These are phyloP conservation scores for Basipetospora sp. DNA, from an alignment of 2,329 filamentous ascomycete genomes.

Conservation along the genomic window DNA sequence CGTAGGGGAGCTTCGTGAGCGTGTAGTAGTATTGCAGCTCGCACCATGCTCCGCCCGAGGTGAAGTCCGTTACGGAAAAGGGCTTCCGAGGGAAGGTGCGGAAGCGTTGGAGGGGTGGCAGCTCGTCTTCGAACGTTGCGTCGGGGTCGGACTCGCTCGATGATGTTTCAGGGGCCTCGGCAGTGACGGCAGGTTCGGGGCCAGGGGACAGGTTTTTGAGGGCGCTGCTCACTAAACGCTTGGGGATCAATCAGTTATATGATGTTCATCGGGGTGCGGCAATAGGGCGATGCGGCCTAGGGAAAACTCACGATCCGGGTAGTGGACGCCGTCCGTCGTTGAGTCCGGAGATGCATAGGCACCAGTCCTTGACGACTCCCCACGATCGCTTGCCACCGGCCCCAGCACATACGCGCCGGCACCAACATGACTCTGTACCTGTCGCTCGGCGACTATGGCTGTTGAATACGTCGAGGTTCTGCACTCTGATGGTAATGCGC, in stretches of 20 bases:
- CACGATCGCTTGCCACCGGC: too few relatives aligned
- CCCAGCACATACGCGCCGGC: too few relatives aligned
- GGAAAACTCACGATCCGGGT: constrained; percentile 37
- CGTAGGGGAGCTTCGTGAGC: constrained; percentile 55
- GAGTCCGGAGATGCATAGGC: too few relatives aligned
- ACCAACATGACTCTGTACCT: neutral
- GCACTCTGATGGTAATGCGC: neutral
- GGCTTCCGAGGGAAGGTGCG: constrained; percentile 63
- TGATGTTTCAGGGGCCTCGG: constrained; percentile 5
- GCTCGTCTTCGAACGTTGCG: constrained; percentile 17
- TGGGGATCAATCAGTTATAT: constrained; percentile 45
- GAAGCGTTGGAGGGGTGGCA: constrained; percentile 60
- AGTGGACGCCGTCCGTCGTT: constrained; percentile 18
- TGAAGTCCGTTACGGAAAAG: constrained; percentile 74
- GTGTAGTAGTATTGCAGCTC: constrained; percentile 88
- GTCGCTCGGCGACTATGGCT: neutral
- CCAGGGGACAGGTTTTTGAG: constrained; percentile 13
- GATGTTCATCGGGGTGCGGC: too few relatives aligned
- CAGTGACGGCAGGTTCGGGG: constrained; percentile 7
- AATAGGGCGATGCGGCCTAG: neutral
- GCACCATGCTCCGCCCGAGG: constrained; percentile 84
- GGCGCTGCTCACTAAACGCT: constrained; percentile 47
- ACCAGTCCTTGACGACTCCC: too few relatives aligned
- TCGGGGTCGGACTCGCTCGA: constrained; percentile 12
- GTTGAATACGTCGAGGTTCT: neutral